Percentiles rank a stretch among this genome's conserved stretches.
Conservation (phyloP, 306 rosid genomes). For the Cucurbita ficifolia region DNA sequence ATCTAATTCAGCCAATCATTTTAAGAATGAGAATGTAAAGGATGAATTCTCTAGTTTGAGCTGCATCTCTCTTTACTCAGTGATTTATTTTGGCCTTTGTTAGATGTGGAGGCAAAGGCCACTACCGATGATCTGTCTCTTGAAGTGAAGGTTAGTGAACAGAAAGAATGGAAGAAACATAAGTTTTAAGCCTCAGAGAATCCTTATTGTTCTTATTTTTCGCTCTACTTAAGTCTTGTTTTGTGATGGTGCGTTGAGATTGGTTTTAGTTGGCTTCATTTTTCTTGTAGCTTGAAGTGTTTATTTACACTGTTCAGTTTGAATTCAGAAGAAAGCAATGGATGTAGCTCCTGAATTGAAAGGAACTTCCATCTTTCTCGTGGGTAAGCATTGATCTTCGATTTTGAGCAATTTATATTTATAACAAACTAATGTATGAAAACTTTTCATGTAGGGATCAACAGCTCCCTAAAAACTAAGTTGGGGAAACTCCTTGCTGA, state of each 20-base stretch:
- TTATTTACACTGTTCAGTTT: slow-evolving; percentile 46
- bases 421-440: not conserved
- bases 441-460: slow-evolving; percentile 39
- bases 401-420: not conserved
- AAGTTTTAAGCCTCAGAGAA: not conserved
- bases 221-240: not conserved
- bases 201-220: not conserved
- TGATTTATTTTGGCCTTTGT: not conserved
- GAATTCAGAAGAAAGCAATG: slow-evolving; percentile 64
- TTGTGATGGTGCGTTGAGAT: not conserved
- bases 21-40: not conserved
- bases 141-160: slow-evolving; percentile 42
- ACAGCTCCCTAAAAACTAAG: slow-evolving; percentile 45
- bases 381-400: slow-evolving; percentile 38
- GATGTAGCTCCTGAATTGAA: slow-evolving; percentile 51
- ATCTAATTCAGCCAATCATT: not conserved
- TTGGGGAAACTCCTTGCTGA: slow-evolving; percentile 74
- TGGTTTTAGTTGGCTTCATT: not conserved
- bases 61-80: not conserved
- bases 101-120: slow-evolving; percentile 24
- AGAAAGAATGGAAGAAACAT: not conserved
- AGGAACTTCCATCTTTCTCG: slow-evolving; percentile 80
- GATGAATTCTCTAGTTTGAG: not conserved
- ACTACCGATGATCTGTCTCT: slow-evolving; percentile 29
- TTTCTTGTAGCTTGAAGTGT: slow-evolving; percentile 18